phyloP scores from a whole-genome alignment of 805 yeast species.

The Ogataea dorogensis region DNA sequence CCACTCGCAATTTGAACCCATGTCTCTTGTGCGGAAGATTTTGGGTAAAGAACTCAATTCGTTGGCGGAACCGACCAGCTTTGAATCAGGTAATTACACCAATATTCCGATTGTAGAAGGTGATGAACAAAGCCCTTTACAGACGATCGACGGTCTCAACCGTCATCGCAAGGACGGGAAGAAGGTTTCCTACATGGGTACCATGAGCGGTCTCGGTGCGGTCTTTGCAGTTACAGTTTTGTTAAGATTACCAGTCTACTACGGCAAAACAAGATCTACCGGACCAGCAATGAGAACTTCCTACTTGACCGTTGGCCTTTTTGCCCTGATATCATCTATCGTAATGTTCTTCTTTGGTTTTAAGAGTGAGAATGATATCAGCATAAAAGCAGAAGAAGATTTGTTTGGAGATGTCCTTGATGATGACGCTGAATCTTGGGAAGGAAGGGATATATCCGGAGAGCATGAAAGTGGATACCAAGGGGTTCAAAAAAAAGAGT shows the following conservation, averaged over 20 bases:
- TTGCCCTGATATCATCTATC: slow-evolving; percentile 40
- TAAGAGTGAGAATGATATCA: slow-evolving; percentile 44
- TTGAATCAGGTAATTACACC: background rate
- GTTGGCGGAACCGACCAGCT: background rate
- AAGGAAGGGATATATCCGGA: slow-evolving; percentile 32
- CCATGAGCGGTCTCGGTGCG: slow-evolving; percentile 66
- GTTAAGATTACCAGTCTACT: slow-evolving; percentile 54
- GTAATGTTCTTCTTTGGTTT: slow-evolving; percentile 32
- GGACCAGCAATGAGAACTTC: slow-evolving; percentile 45
- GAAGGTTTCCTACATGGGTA: slow-evolving; percentile 59
- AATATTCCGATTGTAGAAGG: background rate
- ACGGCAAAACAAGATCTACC: slow-evolving; percentile 41
- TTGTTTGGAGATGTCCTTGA: slow-evolving; percentile 32
- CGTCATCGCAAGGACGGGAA: slow-evolving; percentile 45
- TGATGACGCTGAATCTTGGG: slow-evolving; percentile 32
- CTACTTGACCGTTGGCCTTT: slow-evolving; percentile 46
- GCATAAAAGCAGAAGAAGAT: slow-evolving; percentile 27
- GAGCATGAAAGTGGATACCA: slow-evolving; percentile 27
- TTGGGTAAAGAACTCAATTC: background rate
- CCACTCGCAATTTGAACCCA: slow-evolving; percentile 41
- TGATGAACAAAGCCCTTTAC: slow-evolving; percentile 10
- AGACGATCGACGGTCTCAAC: slow-evolving; percentile 22
- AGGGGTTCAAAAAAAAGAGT: slow-evolving; percentile 14
- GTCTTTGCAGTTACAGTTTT: slow-evolving; percentile 56
- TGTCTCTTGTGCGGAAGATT: slow-evolving; percentile 8